Evolutionary conservation across 2,329 filamentous ascomycete genomes (phyloP), one percentile per base, ranked within the genome.

Genomic region (Xenoacremonium recifei): DNA sequence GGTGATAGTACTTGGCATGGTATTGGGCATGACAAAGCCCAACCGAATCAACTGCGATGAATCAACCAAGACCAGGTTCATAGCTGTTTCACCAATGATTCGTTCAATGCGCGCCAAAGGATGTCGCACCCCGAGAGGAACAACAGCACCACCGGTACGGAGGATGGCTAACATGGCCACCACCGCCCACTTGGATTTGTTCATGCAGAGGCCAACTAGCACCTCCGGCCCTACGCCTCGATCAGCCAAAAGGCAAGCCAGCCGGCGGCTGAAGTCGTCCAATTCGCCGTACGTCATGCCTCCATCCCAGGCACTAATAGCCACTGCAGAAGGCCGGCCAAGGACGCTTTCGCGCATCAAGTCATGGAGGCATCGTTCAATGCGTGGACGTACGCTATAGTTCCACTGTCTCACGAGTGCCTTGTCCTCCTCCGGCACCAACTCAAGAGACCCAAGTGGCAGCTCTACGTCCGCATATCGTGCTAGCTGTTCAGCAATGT

Each of bases 231-330:
- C 21, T 10, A 67, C 17, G 10, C 29, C 42, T 2, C 65, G 55
- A 6, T 54, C 54, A 2, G 67, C 66, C 7, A 75, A 57, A 4
- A 59, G 48, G 16, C 62, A 63, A 0, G 72, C 71, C 5, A 53
- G 29, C 2, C n/a, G 62, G n/a, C 17, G 15, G 32, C 16, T 19
- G 53, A 1, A 47, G 42, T 20, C 7, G 33, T 71, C 65, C 4
- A 71, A 54, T 18, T 72, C 60, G 37, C 54, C 43, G 42, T 71
- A 72, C 6, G 68, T 69, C 40, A 70, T 63, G 36, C 55, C 46
- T 16, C 69, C 70, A 42, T 73, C 70, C 68, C 69, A 73, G 2
- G 70, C 69, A 36, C 66, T 51, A 21, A 73, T 62, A 16, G 71
- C 70, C 15, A 5, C 55, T 7, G 60, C 55, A n/a, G 52, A 39